Conservation (phyloP, 805 yeast genomes). For the Candida pseudoglaebosa region DNA sequence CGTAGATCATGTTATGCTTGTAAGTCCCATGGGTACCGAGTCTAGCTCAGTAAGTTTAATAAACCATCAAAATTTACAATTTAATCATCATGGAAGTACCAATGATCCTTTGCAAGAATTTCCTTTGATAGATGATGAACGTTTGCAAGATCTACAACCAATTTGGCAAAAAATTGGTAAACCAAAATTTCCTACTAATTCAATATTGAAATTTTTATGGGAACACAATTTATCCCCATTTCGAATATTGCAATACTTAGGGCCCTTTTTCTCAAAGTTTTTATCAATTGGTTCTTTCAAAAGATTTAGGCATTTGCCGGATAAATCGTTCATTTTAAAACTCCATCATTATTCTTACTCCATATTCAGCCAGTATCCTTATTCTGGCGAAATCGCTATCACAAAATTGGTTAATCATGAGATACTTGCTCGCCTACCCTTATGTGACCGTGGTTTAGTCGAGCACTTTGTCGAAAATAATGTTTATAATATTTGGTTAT, state of each 20-base stretch:
- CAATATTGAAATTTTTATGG: slow-evolving; percentile 32
- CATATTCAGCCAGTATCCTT: slow-evolving; percentile 40
- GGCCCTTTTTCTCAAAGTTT: slow-evolving; percentile 38
- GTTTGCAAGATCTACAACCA: slow-evolving; percentile 10
- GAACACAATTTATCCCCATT: slow-evolving; percentile 36
- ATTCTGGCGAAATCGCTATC: slow-evolving; percentile 42
- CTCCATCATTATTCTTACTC: slow-evolving; percentile 39
- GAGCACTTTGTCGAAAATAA: slow-evolving; percentile 21
- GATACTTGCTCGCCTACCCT: slow-evolving; percentile 34
- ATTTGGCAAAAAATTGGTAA: slow-evolving; percentile 33
- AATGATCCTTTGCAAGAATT: slow-evolving; percentile 32
- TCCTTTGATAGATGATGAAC: slow-evolving; percentile 15
- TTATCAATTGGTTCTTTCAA: slow-evolving; percentile 41
- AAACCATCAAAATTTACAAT: slow-evolving; percentile 25
- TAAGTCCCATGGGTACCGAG: slow-evolving; percentile 45
- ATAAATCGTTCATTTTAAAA: slow-evolving; percentile 23
- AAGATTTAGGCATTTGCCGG: slow-evolving; percentile 29
- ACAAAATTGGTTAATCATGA: slow-evolving; percentile 39
- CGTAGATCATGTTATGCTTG: slow-evolving; percentile 23
- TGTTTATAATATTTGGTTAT: slow-evolving; percentile 30
- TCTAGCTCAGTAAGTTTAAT: slow-evolving; percentile 32
- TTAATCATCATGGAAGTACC: slow-evolving; percentile 30
- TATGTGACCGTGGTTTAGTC: slow-evolving; percentile 37
- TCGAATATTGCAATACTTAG: slow-evolving; percentile 32
- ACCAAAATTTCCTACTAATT: slow-evolving; percentile 35